These are phyloP conservation scores for Macrocybe gigantea DNA, from an alignment of 768 basidiomycete species.

Conservation along the genomic window DNA sequence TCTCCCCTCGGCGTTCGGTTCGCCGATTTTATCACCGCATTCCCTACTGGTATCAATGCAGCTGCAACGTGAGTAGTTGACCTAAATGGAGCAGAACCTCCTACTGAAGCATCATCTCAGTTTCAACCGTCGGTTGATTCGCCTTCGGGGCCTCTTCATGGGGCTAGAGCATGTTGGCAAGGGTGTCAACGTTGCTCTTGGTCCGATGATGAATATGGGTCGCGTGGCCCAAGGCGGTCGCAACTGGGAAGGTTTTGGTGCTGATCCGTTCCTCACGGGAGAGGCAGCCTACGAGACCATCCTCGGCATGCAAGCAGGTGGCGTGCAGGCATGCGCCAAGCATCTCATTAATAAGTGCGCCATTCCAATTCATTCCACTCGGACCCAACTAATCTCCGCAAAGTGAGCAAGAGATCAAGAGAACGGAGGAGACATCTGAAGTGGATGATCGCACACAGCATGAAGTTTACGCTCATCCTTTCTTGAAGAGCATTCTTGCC, in stretches of 20 bases:
- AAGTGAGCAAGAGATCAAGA: constrained; percentile 66
- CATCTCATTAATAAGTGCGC: constrained; percentile 73
- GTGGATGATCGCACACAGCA: constrained; percentile 79
- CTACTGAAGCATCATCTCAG: constrained; percentile 22
- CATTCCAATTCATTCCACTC: neutral
- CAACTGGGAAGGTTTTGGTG: constrained; percentile 96
- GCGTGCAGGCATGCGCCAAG: constrained; percentile 86
- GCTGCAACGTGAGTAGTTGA: constrained; percentile 62
- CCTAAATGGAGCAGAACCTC: neutral
- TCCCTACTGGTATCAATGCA: constrained; percentile 80
- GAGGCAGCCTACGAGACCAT: constrained; percentile 78
- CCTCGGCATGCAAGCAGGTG: constrained; percentile 69
- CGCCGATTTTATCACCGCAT: constrained; percentile 67
- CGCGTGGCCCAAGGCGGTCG: constrained; percentile 74
- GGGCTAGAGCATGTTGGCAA: constrained; percentile 79
- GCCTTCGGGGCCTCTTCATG: constrained; percentile 71
- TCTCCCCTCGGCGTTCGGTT: constrained; percentile 76
- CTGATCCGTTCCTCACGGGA: constrained; percentile 82
- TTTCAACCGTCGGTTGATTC: constrained; percentile 75
- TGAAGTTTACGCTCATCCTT: constrained; percentile 68
- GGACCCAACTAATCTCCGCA: neutral
- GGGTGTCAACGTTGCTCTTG: constrained; percentile 77
- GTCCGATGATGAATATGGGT: constrained; percentile 86
- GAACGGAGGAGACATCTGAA: constrained; percentile 52
- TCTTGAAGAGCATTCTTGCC: constrained; percentile 66